A percentile compares a stretch with the other conserved stretches of the same genome.
These are phyloP conservation scores for Vigna nakashimae DNA, from an alignment of 306 rosid species.

Conservation along the genomic window DNA sequence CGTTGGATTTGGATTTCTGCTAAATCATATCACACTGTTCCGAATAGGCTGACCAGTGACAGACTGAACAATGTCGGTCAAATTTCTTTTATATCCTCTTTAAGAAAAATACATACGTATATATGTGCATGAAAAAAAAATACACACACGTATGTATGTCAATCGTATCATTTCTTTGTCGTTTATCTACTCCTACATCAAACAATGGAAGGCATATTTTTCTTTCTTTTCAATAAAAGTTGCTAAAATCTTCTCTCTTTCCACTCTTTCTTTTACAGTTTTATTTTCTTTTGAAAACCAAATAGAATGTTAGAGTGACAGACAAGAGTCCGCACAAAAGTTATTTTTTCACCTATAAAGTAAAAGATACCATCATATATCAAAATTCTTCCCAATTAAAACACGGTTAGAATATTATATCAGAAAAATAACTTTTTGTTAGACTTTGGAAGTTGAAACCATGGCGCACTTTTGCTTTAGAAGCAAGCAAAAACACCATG, in stretches of 20 bases:
- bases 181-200: no score
- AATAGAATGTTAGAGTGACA: not conserved
- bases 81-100: not conserved
- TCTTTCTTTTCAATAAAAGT: no score
- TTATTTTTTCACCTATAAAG: not conserved
- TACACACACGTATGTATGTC: no score
- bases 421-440: not conserved
- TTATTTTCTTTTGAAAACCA: no score
- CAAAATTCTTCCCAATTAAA: not conserved
- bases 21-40: not conserved
- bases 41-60: not conserved
- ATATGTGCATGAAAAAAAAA: no score
- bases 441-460: not conserved
- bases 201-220: no score
- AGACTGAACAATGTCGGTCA: not conserved
- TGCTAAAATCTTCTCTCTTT: no score
- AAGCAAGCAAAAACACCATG: constrained; percentile 40
- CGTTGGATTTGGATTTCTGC: not conserved
- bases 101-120: no score
- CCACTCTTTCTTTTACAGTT: no score
- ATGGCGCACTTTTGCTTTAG: constrained; percentile 33
- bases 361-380: constrained; percentile 22
- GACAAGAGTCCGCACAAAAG: constrained; percentile 1
- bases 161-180: no score
- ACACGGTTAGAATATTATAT: not conserved